A percentile compares a stretch with the other conserved stretches of the same genome.
These are phyloP conservation scores for Cyberlindnera suaveolens DNA, from an alignment of 805 yeast species.

Conservation along the genomic window DNA sequence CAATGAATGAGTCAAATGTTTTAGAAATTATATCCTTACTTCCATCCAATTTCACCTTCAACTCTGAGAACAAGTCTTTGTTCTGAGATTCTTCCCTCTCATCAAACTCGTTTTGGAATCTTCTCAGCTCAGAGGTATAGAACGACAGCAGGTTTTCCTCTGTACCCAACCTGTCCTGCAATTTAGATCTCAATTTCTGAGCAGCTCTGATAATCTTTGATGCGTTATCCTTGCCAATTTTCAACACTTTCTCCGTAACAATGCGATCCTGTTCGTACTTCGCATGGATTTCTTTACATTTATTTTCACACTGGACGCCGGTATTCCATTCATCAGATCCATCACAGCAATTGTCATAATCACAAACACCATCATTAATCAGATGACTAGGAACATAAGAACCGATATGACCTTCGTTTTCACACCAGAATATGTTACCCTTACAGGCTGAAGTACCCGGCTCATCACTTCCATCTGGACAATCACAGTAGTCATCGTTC, in stretches of 20 bases:
- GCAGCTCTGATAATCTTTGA: slow-evolving; percentile 17
- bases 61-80: slow-evolving; percentile 10
- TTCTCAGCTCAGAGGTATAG: slow-evolving; percentile 7
- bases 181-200: slow-evolving; percentile 16
- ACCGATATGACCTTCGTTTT: slow-evolving; percentile 64
- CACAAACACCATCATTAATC: slow-evolving; percentile 90
- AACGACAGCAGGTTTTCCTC: slow-evolving; percentile 4
- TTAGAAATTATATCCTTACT: slow-evolving; percentile 12
- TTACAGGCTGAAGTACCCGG: slow-evolving; percentile 90
- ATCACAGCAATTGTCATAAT: slow-evolving; percentile 84
- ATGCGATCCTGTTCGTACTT: slow-evolving; percentile 10
- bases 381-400: slow-evolving; percentile 56
- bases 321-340: slow-evolving; percentile 72
- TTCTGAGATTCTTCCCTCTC: slow-evolving; percentile 5
- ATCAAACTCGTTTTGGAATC: slow-evolving; percentile 1
- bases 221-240: slow-evolving; percentile 17
- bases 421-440: slow-evolving; percentile 57
- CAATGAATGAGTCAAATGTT: slow-evolving; percentile 17
- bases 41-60: slow-evolving; percentile 1
- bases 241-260: slow-evolving; percentile 8
- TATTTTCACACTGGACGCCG: slow-evolving; percentile 19
- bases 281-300: slow-evolving; percentile 25
- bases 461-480: slow-evolving; percentile 97
- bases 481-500: slow-evolving; percentile 90
- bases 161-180: slow-evolving; percentile 7